phyloP scores from a whole-genome alignment of 2,329 filamentous ascomycete genomes.

The Fusarium phyllophilum region DNA sequence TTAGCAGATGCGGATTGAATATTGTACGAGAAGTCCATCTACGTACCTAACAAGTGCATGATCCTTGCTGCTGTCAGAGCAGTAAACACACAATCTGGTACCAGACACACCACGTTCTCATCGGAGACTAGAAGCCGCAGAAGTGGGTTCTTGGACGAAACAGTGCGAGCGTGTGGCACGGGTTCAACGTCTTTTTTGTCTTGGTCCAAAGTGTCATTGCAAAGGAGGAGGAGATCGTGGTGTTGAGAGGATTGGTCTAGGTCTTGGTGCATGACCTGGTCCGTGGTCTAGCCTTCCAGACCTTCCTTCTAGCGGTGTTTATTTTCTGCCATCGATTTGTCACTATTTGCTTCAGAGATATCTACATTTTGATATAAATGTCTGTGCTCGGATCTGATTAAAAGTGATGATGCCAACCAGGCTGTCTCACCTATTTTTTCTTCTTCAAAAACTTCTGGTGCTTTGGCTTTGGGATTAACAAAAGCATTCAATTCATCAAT shows the following conservation, averaged over 20 bases:
- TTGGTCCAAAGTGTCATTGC: not conserved
- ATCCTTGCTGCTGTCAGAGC: slow-evolving; percentile 12
- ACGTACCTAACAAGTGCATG: slow-evolving; percentile 8
- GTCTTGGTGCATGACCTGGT: slow-evolving; percentile 13
- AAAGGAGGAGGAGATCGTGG: not conserved
- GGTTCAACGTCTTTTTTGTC: slow-evolving; percentile 37
- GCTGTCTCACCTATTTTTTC: not conserved
- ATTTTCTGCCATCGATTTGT: slow-evolving; percentile 1
- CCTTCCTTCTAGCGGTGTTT: not conserved
- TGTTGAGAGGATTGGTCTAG: slow-evolving; percentile 11
- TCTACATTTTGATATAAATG: not conserved
- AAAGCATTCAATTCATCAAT: slow-evolving; percentile 24
- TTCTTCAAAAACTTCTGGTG: not conserved
- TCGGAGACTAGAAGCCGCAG: slow-evolving; percentile 21
- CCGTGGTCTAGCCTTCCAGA: slow-evolving; percentile 23
- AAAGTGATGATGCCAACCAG: not conserved
- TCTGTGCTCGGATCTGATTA: not conserved
- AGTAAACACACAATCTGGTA: slow-evolving; percentile 1
- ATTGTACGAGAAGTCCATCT: slow-evolving; percentile 19
- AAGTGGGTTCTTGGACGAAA: slow-evolving; percentile 27
- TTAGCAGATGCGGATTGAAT: slow-evolving; percentile 16
- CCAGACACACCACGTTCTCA: slow-evolving; percentile 20
- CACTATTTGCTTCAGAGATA: not conserved
- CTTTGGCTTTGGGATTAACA: slow-evolving; percentile 14
- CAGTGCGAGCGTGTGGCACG: slow-evolving; percentile 26